Percentiles rank a stretch among this genome's conserved stretches.
Evolutionary conservation across 805 yeast species (phyloP).

Genomic region (Candida endomychidarum): DNA sequence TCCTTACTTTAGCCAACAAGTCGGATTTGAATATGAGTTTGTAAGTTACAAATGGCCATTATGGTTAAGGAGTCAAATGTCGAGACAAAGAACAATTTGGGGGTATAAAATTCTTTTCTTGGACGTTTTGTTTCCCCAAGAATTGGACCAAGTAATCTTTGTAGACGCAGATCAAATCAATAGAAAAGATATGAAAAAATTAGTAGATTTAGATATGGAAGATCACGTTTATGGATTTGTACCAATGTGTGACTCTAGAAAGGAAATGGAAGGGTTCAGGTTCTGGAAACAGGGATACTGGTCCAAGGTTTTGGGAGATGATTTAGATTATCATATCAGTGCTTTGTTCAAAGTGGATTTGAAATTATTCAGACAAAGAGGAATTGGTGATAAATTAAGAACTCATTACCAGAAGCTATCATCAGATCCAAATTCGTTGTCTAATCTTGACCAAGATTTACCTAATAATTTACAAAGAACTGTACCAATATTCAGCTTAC

Average conservation of each 20-base stretch:
- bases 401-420: slow-evolving; percentile 82
- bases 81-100: slow-evolving; percentile 78
- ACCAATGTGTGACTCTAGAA: slow-evolving; percentile 82
- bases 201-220: slow-evolving; percentile 64
- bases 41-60: slow-evolving; percentile 91
- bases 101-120: slow-evolving; percentile 84
- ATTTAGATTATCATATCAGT: slow-evolving; percentile 72
- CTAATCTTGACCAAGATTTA: slow-evolving; percentile 87
- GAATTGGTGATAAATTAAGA: slow-evolving; percentile 79
- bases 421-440: slow-evolving; percentile 72
- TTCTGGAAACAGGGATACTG: slow-evolving; percentile 97
- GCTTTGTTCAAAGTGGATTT: slow-evolving; percentile 85
- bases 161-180: slow-evolving; percentile 86
- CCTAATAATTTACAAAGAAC: slow-evolving; percentile 80
- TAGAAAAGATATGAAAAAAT: slow-evolving; percentile 69
- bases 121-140: slow-evolving; percentile 84
- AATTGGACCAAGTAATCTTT: slow-evolving; percentile 71
- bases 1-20: slow-evolving; percentile 56
- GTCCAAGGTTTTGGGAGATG: slow-evolving; percentile 60
- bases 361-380: slow-evolving; percentile 56
- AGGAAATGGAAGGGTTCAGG: slow-evolving; percentile 78
- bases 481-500: slow-evolving; percentile 68
- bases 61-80: slow-evolving; percentile 81
- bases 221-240: slow-evolving; percentile 87
- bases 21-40: slow-evolving; percentile 69